A percentile compares a stretch with the other conserved stretches of the same genome.
Conservation (phyloP, 495 filamentous ascomycete species). For the Aspergillus hancockii region DNA sequence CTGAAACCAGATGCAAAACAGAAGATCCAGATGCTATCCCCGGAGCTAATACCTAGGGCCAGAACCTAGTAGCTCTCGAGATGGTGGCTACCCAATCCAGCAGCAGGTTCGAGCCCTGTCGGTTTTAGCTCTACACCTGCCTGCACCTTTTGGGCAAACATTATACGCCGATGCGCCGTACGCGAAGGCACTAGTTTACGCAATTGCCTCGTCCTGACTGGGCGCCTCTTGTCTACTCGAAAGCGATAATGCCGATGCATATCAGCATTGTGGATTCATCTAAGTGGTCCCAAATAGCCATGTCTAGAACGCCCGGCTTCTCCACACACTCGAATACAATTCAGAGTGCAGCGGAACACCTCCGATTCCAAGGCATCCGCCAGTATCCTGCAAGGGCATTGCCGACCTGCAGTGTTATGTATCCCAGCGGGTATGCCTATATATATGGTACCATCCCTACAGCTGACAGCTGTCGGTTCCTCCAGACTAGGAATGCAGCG, state of each 20-base stretch:
- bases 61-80: background rate
- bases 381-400: conserved; percentile 11
- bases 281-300: conserved; percentile 12
- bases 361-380: background rate
- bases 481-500: background rate
- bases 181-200: background rate
- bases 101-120: conserved; percentile 4
- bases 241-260: conserved; percentile 3
- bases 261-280: conserved; percentile 4
- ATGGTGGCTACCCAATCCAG: conserved; percentile 9
- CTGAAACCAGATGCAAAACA: background rate
- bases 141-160: conserved; percentile 7
- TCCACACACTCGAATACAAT: conserved; percentile 5
- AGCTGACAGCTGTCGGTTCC: background rate
- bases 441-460: conserved; percentile 8
- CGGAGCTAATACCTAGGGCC: background rate
- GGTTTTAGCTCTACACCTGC: conserved; percentile 4
- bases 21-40: background rate
- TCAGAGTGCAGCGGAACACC: background rate
- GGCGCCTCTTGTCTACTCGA: background rate
- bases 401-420: conserved; percentile 10
- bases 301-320: conserved; percentile 4
- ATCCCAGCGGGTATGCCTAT: conserved; percentile 3
- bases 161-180: conserved; percentile 7
- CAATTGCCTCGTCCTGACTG: conserved; percentile 5